Conservation (phyloP, 306 rosid species). For the Trifolium repens region DNA sequence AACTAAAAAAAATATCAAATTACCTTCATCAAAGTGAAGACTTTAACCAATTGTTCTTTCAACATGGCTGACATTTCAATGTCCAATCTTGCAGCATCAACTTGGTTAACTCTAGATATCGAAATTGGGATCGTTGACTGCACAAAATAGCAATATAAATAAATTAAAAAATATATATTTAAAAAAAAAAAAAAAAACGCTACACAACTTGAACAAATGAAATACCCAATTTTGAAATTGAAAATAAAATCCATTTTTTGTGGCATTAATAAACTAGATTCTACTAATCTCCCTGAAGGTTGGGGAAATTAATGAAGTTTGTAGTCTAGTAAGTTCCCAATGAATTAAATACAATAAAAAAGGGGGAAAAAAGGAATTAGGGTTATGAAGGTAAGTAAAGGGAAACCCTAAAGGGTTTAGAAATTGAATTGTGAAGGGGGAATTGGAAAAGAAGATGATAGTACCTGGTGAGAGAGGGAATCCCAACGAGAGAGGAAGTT, state of each 20-base stretch:
- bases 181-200: no score
- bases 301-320: no score
- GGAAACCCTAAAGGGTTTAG: conserved; percentile 30
- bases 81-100: conserved; percentile 93
- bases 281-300: no score
- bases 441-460: background rate
- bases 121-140: conserved; percentile 76
- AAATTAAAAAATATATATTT: no score
- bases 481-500: conserved; percentile 40
- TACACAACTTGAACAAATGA: background rate
- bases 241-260: background rate
- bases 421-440: background rate
- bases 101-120: conserved; percentile 94
- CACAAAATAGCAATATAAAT: background rate
- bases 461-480: conserved; percentile 45
- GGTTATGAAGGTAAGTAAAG: background rate
- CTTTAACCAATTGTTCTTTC: conserved; percentile 96
- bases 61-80: conserved; percentile 98
- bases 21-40: conserved; percentile 94
- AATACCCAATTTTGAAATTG: background rate
- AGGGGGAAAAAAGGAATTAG: background rate
- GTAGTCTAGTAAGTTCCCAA: no score
- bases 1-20: background rate
- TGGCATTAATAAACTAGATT: background rate
- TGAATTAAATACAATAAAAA: no score